Evolutionary conservation across 192 early-diverging fungal genomes (phyloP).

Genomic region (Entomortierella chlamydospora): DNA sequence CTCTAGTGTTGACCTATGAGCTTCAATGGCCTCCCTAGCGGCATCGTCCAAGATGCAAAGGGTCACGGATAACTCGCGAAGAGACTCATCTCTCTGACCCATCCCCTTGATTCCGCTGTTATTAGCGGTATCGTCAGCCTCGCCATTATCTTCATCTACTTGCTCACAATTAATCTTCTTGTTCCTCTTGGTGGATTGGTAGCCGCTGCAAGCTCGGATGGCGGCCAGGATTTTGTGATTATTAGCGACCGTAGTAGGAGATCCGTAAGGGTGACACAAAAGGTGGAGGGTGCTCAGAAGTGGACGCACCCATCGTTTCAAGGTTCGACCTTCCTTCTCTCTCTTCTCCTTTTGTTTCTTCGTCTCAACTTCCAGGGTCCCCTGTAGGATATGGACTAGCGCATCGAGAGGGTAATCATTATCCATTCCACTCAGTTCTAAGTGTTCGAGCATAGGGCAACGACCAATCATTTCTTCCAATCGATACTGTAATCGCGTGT

Average conservation of each 20-base stretch:
- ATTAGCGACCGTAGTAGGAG: not conserved
- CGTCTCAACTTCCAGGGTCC: not conserved
- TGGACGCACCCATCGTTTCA: not conserved
- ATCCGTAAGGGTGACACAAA: not conserved
- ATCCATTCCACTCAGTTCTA: not conserved
- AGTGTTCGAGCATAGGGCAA: not conserved
- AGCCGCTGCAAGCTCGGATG: not conserved
- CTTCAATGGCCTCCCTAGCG: conserved; percentile 1
- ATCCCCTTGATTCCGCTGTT: not conserved
- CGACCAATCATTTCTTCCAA: conserved; percentile 1
- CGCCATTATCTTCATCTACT: not conserved
- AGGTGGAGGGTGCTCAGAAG: not conserved
- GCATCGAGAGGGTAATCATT: not conserved
- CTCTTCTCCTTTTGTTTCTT: conserved; percentile 1
- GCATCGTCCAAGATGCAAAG: not conserved
- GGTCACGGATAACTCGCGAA: not conserved
- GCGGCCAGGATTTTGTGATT: not conserved
- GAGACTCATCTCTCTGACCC: not conserved
- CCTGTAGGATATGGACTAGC: not conserved
- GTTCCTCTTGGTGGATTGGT: not conserved
- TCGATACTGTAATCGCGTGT: no score
- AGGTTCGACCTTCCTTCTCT: not conserved
- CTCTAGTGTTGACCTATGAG: not conserved
- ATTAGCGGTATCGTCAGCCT: not conserved
- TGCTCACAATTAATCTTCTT: not conserved